Evolutionary conservation across 768 basidiomycete genomes (phyloP).

Genomic region (Suillus fuscotomentosus): DNA sequence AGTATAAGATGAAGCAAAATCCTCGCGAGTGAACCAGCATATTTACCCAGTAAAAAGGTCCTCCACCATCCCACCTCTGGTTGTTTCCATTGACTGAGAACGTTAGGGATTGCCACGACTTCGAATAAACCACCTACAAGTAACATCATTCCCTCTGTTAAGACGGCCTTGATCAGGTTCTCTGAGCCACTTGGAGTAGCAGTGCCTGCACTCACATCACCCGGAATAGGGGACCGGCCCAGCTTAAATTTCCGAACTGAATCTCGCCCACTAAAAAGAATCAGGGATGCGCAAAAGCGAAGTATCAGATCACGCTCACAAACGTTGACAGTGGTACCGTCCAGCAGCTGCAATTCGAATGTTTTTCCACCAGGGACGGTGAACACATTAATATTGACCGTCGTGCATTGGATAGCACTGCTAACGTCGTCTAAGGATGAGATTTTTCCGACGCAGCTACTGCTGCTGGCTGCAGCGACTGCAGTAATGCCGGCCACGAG

Average conservation of each 20-base stretch:
- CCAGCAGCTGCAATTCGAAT: slow-evolving; percentile 44
- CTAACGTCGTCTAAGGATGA: slow-evolving; percentile 50
- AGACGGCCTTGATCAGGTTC: background rate
- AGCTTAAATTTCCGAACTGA: slow-evolving; percentile 48
- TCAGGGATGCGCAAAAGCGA: background rate
- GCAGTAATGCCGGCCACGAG: slow-evolving; percentile 18
- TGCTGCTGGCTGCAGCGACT: slow-evolving; percentile 10
- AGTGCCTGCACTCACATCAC: slow-evolving; percentile 37
- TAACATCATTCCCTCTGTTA: slow-evolving; percentile 45
- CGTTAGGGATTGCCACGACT: background rate
- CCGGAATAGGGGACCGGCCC: slow-evolving; percentile 55
- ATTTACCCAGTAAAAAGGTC: slow-evolving; percentile 43
- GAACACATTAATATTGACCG: slow-evolving; percentile 55
- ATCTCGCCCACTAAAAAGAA: slow-evolving; percentile 50
- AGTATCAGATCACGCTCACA: slow-evolving; percentile 34
- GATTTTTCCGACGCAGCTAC: slow-evolving; percentile 49
- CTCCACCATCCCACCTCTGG: slow-evolving; percentile 40
- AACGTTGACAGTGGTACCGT: slow-evolving; percentile 57
- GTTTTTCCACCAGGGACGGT: slow-evolving; percentile 55
- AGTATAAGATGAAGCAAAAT: background rate
- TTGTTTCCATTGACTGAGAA: slow-evolving; percentile 39
- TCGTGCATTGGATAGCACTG: slow-evolving; percentile 53
- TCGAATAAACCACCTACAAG: slow-evolving; percentile 35
- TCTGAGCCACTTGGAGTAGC: background rate
- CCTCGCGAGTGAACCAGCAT: background rate